Evolutionary conservation across 106 monocot genomes (phyloP).

Genomic region (Platanthera guangdongensis): DNA sequence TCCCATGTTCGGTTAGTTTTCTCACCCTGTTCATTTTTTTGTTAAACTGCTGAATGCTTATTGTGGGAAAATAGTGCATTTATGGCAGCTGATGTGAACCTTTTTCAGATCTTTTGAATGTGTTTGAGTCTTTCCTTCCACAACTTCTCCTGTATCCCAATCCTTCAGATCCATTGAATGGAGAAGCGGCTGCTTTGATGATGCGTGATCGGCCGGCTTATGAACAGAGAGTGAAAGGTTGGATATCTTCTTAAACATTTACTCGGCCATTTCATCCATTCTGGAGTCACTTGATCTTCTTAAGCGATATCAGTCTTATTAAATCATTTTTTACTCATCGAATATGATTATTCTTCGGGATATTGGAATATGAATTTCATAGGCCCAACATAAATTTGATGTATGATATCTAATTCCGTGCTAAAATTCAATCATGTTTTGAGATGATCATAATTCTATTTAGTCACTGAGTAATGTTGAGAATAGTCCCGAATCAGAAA

Average conservation of each 20-base stretch:
- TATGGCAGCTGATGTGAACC: background rate
- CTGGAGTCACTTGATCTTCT: background rate
- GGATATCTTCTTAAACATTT: background rate
- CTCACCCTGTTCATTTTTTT: background rate
- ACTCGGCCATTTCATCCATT: background rate
- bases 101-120: slow-evolving; percentile 70
- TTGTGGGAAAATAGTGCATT: background rate
- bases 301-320: background rate
- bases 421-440: too few relatives aligned
- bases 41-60: background rate
- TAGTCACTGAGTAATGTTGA: too few relatives aligned
- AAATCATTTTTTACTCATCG: slow-evolving; percentile 1
- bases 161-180: slow-evolving; percentile 79
- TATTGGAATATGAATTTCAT: background rate
- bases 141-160: slow-evolving; percentile 78
- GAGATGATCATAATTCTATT: too few relatives aligned
- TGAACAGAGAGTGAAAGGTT: slow-evolving; percentile 79
- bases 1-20: slow-evolving; percentile 67
- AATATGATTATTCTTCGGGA: background rate
- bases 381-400: background rate
- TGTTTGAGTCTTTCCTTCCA: slow-evolving; percentile 75
- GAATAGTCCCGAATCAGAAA: too few relatives aligned
- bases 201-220: slow-evolving; percentile 53
- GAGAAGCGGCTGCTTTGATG: slow-evolving; percentile 74
- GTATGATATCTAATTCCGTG: background rate